A percentile compares a stretch with the other conserved stretches of the same genome.
These are phyloP conservation scores for Quercus engelmannii DNA, from an alignment of 306 rosid genomes.

Conservation along the genomic window DNA sequence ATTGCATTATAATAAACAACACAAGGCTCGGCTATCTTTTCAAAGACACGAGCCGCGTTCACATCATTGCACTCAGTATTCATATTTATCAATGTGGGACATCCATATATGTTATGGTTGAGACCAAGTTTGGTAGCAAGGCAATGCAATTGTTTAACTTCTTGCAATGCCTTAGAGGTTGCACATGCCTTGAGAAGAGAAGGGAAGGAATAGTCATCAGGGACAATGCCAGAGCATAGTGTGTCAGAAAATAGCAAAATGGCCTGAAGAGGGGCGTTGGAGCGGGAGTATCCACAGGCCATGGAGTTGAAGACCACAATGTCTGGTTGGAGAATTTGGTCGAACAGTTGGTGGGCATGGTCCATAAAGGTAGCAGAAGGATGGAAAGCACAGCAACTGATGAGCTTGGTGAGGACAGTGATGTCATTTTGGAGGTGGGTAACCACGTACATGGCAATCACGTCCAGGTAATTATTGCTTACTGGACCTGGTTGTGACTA, in stretches of 20 bases:
- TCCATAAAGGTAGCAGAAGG: conserved; percentile 46
- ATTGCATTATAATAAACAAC: conserved; percentile 67
- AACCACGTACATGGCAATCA: no score
- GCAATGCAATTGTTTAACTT: conserved; percentile 73
- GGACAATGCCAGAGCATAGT: conserved; percentile 37
- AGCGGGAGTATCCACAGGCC: conserved; percentile 68
- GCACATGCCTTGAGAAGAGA: conserved; percentile 71
- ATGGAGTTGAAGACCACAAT: conserved; percentile 57
- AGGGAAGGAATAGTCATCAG: conserved; percentile 68
- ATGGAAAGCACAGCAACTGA: conserved; percentile 45
- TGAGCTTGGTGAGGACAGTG: conserved; percentile 51
- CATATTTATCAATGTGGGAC: conserved; percentile 42
- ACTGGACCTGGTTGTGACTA: no score
- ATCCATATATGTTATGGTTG: conserved; percentile 38
- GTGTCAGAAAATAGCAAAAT: conserved; percentile 38
- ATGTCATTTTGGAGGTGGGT: conserved; percentile 6
- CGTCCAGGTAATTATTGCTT: no score
- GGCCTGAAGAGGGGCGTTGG: conserved; percentile 48
- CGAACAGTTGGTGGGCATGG: conserved; percentile 59
- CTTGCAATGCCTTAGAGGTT: conserved; percentile 13
- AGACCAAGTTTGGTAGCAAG: conserved; percentile 54
- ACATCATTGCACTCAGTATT: not conserved
- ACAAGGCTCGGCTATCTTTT: no score
- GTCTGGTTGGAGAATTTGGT: conserved; percentile 59
- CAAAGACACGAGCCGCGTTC: conserved; percentile 28